These are phyloP conservation scores for Lomentospora prolificans DNA, from an alignment of 2,329 filamentous ascomycete species.

Conservation along the genomic window DNA sequence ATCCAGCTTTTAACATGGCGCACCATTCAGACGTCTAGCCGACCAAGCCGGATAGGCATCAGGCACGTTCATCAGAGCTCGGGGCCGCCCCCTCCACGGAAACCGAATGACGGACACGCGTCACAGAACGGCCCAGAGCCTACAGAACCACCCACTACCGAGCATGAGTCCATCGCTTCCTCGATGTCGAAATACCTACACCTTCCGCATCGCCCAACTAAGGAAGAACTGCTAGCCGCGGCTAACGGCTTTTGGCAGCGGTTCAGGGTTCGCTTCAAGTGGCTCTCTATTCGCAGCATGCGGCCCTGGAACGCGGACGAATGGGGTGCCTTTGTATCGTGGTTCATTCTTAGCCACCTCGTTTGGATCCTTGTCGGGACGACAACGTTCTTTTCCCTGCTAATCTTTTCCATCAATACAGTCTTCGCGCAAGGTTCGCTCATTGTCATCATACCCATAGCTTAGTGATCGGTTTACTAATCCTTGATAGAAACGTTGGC, in stretches of 20 bases:
- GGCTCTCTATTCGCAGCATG: conserved; percentile 90
- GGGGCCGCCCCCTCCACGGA: neutral
- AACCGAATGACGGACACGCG: neutral
- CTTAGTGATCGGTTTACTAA: conserved; percentile 12
- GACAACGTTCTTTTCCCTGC: conserved; percentile 88
- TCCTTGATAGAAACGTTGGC: conserved; percentile 67
- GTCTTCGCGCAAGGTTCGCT: conserved; percentile 79
- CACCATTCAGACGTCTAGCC: neutral
- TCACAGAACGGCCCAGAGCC: neutral
- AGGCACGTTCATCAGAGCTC: conserved; percentile 5
- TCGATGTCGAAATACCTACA: conserved; percentile 52
- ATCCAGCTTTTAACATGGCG: neutral
- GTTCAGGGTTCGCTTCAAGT: conserved; percentile 87
- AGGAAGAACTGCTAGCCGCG: conserved; percentile 84
- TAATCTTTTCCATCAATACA: conserved; percentile 88
- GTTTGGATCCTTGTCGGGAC: conserved; percentile 95
- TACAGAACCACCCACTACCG: conserved; percentile 12
- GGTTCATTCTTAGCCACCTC: conserved; percentile 87
- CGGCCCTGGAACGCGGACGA: conserved; percentile 94
- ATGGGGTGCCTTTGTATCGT: conserved; percentile 87
- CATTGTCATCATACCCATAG: neutral
- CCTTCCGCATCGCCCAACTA: conserved; percentile 69
- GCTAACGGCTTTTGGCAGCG: conserved; percentile 90
- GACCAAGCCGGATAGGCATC: neutral
- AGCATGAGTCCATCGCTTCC: conserved; percentile 34